Evolutionary conservation across 768 basidiomycete species (phyloP).

Genomic region (Hygrophoropsis aurantiaca): DNA sequence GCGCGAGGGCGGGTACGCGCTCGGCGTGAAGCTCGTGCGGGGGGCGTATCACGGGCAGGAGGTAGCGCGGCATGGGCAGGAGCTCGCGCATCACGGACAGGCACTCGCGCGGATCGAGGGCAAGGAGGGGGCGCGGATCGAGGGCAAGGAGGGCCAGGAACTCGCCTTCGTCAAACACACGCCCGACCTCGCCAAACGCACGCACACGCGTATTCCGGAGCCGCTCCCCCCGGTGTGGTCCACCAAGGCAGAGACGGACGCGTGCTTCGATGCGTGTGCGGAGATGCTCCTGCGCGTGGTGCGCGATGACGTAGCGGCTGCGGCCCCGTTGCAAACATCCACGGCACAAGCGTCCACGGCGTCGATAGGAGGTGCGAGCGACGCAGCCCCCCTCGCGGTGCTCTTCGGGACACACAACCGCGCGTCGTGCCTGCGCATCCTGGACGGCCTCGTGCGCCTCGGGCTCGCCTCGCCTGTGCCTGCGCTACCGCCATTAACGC

Average conservation of each 20-base stretch:
- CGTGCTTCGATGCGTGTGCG: conserved; percentile 66
- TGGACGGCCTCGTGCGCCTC: conserved; percentile 55
- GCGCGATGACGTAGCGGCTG: conserved; percentile 44
- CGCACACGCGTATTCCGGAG: no score
- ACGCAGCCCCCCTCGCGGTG: no score
- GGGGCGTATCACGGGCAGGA: conserved; percentile 91
- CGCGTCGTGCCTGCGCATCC: conserved; percentile 59
- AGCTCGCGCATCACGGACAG: conserved; percentile 2
- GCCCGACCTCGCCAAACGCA: conserved; percentile 48
- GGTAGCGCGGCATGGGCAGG: conserved; percentile 40
- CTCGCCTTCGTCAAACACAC: conserved; percentile 18
- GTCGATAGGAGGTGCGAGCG: no score
- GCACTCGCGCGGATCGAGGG: no score
- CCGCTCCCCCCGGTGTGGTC: conserved; percentile 65
- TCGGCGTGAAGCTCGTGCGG: conserved; percentile 91
- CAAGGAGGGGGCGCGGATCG: background rate
- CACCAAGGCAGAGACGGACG: conserved; percentile 71
- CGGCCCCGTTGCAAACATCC: conserved; percentile 6
- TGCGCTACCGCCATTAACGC: no score
- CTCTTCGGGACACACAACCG: conserved; percentile 90
- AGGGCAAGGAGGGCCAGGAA: conserved; percentile 10
- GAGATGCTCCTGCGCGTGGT: conserved; percentile 55
- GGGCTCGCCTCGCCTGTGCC: no score
- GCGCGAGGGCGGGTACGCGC: conserved; percentile 59
- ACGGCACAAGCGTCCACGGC: conserved; percentile 36